Evolutionary conservation across 306 rosid genomes (phyloP), one percentile per base, ranked within the genome.

Genomic region (Malus fusca): DNA sequence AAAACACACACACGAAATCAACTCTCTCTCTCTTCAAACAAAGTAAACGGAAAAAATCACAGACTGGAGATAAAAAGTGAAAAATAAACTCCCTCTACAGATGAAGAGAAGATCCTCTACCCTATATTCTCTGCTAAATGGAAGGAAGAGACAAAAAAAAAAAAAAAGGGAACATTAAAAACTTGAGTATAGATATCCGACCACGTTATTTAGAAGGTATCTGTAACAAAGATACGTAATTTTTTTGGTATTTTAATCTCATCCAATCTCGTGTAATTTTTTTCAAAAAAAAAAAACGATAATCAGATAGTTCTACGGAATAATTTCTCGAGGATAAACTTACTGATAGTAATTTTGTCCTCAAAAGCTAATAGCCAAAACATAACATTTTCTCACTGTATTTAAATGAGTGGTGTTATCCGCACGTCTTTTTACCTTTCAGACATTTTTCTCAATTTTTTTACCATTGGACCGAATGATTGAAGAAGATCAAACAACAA

Each of bases 91-190:
- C 56, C 60, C 48, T 71, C 51, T 30, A 61, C 70, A 8, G 68
- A 43, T 26, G 52, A 22, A 56, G 19, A 78, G 67, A 73, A 81
- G 59, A 51, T 73, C 66, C 62, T 70, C 66, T 40, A 52, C 75
- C 79, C 81, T 89, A 62, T 52, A 85, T 85, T 67, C 78, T 81
- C 77, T 76, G 80, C 84, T 46, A 10, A 70, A 2, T 28, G 62
- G 72, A 59, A 64, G 79, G 78, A 51, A 48, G 66, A 51, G 68
- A 70, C 56, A 64, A 10, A 30, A 15, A 4, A 5, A 64, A 10
- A 30, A 15, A 4, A 5, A 8, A 4, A 25, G 31, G 18, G n/a
- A 67, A 8, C 60, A 64, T 61, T 23, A 52, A 26, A 40, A 40
- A 40, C 43, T 14, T 4, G 7, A 1, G 53, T 48, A 48, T 15